A percentile compares a stretch with the other conserved stretches of the same genome.
Conservation (phyloP, 2,329 filamentous ascomycete species). For the Botrytis fabae region DNA sequence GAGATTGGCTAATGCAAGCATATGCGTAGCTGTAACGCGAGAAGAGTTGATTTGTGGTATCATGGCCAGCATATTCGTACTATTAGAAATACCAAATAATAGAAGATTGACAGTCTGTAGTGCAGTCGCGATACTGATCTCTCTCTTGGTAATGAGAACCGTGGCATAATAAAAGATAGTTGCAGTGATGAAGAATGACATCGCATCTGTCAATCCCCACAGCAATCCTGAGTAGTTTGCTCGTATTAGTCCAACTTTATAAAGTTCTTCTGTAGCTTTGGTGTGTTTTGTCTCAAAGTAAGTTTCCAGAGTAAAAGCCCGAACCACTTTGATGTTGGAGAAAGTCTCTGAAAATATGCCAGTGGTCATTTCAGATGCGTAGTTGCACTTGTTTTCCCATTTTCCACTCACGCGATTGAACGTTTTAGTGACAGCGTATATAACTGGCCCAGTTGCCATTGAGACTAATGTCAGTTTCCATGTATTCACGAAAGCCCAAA, state of each 20-base stretch:
- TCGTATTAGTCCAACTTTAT: conserved; percentile 63
- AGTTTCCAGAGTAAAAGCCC: conserved; percentile 69
- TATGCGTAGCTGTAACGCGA: conserved; percentile 67
- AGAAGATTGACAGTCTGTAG: conserved; percentile 79
- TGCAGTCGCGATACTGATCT: conserved; percentile 57
- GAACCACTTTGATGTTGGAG: conserved; percentile 74
- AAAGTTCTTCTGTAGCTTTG: conserved; percentile 51
- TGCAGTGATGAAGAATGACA: conserved; percentile 70
- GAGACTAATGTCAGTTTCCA: conserved; percentile 83
- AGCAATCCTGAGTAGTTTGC: conserved; percentile 68
- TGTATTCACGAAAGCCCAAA: conserved; percentile 72
- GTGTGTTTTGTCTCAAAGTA: conserved; percentile 68
- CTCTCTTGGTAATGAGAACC: conserved; percentile 55
- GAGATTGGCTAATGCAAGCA: conserved; percentile 69
- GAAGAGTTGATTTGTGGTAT: conserved; percentile 80
- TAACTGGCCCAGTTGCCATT: conserved; percentile 65
- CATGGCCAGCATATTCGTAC: conserved; percentile 66
- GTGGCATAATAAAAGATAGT: conserved; percentile 84
- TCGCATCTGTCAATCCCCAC: conserved; percentile 75
- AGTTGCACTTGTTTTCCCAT: conserved; percentile 72
- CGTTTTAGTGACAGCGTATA: conserved; percentile 64
- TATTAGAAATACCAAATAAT: conserved; percentile 77
- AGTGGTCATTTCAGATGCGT: conserved; percentile 59
- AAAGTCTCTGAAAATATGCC: conserved; percentile 74
- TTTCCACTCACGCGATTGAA: conserved; percentile 65